phyloP scores from a whole-genome alignment of 441 rosid genomes.

The Flueggea neowawraea region DNA sequence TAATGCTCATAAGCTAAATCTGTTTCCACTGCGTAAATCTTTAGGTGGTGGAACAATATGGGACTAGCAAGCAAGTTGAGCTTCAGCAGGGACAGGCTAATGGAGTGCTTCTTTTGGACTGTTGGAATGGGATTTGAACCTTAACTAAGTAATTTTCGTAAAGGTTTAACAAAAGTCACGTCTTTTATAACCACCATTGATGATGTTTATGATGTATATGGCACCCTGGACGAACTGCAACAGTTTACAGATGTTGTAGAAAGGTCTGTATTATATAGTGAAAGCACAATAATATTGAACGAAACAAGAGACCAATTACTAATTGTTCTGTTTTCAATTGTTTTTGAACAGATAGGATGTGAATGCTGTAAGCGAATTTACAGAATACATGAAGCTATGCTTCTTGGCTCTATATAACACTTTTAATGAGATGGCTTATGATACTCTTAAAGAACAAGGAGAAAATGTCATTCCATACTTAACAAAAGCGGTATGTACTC shows the following conservation, averaged over 20 bases:
- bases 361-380: slow-evolving; percentile 11
- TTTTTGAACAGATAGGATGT: slow-evolving; percentile 24
- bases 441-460: slow-evolving; percentile 12
- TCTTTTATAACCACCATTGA: slow-evolving; percentile 23
- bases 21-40: no score
- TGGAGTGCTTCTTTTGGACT: slow-evolving; percentile 28
- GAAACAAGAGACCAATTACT: no score
- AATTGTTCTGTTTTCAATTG: no score
- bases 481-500: slow-evolving; percentile 9
- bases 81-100: slow-evolving; percentile 25
- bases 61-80: slow-evolving; percentile 13
- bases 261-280: slow-evolving; percentile 9
- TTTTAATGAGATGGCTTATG: slow-evolving; percentile 16
- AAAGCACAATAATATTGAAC: no score
- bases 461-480: slow-evolving; percentile 11
- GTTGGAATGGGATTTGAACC: slow-evolving; percentile 22
- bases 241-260: slow-evolving; percentile 24
- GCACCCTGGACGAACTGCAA: slow-evolving; percentile 27
- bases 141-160: slow-evolving; percentile 14
- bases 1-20: no score
- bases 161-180: slow-evolving; percentile 11
- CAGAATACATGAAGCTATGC: slow-evolving; percentile 28
- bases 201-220: slow-evolving; percentile 37
- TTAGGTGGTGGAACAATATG: slow-evolving; percentile 33
- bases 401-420: slow-evolving; percentile 16